phyloP scores from a whole-genome alignment of 768 basidiomycete species.

The Steccherinum ochraceum region DNA sequence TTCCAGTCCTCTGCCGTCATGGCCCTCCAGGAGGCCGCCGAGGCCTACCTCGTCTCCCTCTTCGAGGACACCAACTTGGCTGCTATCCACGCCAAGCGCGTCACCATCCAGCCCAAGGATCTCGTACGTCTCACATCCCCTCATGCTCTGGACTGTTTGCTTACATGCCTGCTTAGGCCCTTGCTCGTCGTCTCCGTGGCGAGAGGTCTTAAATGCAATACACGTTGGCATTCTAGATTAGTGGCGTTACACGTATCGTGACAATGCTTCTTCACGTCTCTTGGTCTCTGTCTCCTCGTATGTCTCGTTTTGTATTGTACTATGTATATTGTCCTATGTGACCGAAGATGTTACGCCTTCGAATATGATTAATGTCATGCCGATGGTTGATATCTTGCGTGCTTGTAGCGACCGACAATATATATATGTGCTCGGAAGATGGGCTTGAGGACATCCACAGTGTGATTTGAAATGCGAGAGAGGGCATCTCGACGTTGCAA shows the following conservation, averaged over 20 bases:
- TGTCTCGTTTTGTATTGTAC: not conserved
- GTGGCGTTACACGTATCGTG: too few species aligned
- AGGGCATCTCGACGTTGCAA: too few species aligned
- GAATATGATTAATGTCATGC: not conserved
- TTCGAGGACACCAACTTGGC: constrained; percentile 83
- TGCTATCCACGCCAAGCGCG: constrained; percentile 83
- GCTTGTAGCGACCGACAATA: too few species aligned
- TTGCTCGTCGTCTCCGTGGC: constrained; percentile 74
- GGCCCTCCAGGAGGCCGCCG: constrained; percentile 83
- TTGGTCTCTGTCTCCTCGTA: not conserved
- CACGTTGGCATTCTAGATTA: not conserved
- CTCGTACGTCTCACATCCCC: constrained; percentile 37
- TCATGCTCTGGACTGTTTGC: not conserved
- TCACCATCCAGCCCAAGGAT: constrained; percentile 84
- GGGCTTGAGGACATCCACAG: too few species aligned
- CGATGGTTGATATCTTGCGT: not conserved
- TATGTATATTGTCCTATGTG: not conserved
- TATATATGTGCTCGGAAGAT: too few species aligned
- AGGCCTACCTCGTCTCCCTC: constrained; percentile 73
- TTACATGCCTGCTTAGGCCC: constrained; percentile 30
- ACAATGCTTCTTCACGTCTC: not conserved
- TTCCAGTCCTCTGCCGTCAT: constrained; percentile 92
- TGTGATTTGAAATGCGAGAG: too few species aligned
- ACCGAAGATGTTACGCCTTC: not conserved
- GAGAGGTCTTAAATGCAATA: constrained; percentile 53